Evolutionary conservation across 805 yeast species (phyloP).

Genomic region (Pichia nakasei): DNA sequence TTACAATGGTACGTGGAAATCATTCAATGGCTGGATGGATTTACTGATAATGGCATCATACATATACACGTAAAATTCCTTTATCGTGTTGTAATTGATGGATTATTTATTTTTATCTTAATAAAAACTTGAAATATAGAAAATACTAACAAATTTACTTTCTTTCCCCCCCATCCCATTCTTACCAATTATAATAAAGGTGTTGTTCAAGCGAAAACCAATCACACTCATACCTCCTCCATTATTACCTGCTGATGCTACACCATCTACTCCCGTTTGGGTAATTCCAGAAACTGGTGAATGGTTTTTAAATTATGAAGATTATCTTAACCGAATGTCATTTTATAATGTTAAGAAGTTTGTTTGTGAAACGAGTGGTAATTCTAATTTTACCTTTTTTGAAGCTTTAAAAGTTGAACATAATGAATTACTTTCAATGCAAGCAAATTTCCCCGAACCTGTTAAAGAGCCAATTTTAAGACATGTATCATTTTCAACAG

Average conservation of each 20-base stretch:
- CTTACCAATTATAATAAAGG: slow-evolving; percentile 36
- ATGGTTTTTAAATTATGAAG: slow-evolving; percentile 75
- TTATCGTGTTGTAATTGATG: no score
- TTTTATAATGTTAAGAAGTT: slow-evolving; percentile 70
- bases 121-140: no score
- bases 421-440: slow-evolving; percentile 54
- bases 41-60: no score
- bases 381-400: slow-evolving; percentile 81
- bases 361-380: slow-evolving; percentile 94
- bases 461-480: slow-evolving; percentile 87
- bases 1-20: no score
- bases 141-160: not conserved
- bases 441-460: slow-evolving; percentile 80
- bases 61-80: no score
- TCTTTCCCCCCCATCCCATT: not conserved
- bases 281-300: slow-evolving; percentile 77
- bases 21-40: no score
- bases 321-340: slow-evolving; percentile 62
- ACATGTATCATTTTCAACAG: slow-evolving; percentile 70
- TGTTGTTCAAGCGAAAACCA: slow-evolving; percentile 64
- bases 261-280: slow-evolving; percentile 60
- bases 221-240: slow-evolving; percentile 53
- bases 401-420: slow-evolving; percentile 80
- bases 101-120: no score
- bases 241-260: slow-evolving; percentile 42